Evolutionary conservation across 805 yeast species (phyloP).

Genomic region (Candida qinlingensis): DNA sequence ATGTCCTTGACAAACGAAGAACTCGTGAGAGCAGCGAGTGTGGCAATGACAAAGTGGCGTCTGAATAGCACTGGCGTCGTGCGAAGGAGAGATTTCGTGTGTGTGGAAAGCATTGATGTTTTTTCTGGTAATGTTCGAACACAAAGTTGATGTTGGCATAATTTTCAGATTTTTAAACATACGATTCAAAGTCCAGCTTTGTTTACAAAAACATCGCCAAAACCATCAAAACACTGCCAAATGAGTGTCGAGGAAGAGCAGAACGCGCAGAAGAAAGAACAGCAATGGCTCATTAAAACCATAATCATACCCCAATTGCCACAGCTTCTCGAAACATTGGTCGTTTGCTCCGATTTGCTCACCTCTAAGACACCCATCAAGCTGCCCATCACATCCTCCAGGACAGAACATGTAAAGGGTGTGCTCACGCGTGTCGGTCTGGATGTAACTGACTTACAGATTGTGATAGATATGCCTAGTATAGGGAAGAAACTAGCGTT

Average conservation of each 20-base stretch:
- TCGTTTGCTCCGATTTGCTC: conserved; percentile 35
- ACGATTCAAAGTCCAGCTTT: neutral
- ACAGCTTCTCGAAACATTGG: conserved; percentile 37
- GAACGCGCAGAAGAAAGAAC: conserved; percentile 24
- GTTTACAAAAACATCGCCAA: too few relatives aligned
- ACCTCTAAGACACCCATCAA: conserved; percentile 39
- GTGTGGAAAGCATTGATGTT: conserved; percentile 1
- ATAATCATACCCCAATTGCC: conserved; percentile 46
- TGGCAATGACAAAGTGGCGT: conserved; percentile 12
- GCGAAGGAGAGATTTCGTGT: neutral
- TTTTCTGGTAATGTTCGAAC: neutral
- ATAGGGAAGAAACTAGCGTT: conserved; percentile 37
- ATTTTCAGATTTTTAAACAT: neutral
- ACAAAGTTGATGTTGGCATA: neutral
- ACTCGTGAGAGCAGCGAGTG: conserved; percentile 20
- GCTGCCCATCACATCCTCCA: conserved; percentile 51
- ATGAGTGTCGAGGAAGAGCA: conserved; percentile 5
- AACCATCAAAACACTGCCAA: neutral
- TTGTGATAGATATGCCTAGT: conserved; percentile 32
- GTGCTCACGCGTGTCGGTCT: conserved; percentile 51
- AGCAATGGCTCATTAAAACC: conserved; percentile 42
- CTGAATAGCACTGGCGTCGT: conserved; percentile 16
- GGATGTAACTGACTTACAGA: conserved; percentile 43
- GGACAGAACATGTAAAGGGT: conserved; percentile 57
- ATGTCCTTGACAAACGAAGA: conserved; percentile 36